Evolutionary conservation across 2,329 filamentous ascomycete species (phyloP).

Genomic region (Colletotrichum coccodes): DNA sequence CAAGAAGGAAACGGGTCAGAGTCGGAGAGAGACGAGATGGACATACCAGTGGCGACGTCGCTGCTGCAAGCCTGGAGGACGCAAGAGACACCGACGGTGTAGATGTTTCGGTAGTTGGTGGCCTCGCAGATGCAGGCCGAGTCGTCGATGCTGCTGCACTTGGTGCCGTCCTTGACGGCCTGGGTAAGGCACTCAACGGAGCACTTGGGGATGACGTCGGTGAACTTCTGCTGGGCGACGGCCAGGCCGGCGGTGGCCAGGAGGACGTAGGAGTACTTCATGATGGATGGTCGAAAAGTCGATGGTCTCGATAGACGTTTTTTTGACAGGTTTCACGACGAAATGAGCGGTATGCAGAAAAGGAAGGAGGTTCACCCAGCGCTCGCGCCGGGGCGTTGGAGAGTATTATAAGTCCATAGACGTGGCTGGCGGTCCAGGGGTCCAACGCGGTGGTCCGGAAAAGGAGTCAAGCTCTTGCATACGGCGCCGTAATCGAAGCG

Average conservation of each 20-base stretch:
- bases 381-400: too few relatives aligned
- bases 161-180: slow-evolving; percentile 34
- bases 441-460: too few relatives aligned
- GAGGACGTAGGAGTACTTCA: slow-evolving; percentile 34
- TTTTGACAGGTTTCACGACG: background rate
- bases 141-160: slow-evolving; percentile 35
- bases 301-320: background rate
- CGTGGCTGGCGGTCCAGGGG: background rate
- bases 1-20: too few relatives aligned
- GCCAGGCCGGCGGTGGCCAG: slow-evolving; percentile 28
- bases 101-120: slow-evolving; percentile 47
- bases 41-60: slow-evolving; percentile 38
- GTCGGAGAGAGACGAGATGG: background rate
- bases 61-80: slow-evolving; percentile 55
- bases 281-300: background rate
- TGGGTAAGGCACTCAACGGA: slow-evolving; percentile 35
- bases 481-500: background rate
- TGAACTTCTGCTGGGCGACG: slow-evolving; percentile 30
- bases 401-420: background rate
- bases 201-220: slow-evolving; percentile 37
- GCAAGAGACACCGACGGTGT: slow-evolving; percentile 50
- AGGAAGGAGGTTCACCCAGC: too few relatives aligned
- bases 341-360: background rate
- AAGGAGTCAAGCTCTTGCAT: slow-evolving; percentile 16
- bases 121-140: slow-evolving; percentile 36